Base-by-base conservation (phyloP, 108 stramenopile genomes). In the Chaetoceros muelleri region DNA sequence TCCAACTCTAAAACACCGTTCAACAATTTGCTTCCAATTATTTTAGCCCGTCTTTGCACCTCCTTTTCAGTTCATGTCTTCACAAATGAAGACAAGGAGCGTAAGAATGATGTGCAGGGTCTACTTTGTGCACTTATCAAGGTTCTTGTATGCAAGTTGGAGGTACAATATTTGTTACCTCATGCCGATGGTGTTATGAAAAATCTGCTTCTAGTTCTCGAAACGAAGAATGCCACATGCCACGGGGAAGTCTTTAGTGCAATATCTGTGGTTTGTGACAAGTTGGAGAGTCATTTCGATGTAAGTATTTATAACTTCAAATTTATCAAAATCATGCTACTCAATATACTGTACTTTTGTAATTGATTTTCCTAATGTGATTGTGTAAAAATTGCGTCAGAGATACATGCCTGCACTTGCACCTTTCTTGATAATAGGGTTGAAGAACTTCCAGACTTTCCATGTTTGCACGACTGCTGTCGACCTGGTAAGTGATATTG, bases 191-290 rank as follows among this genome's bases (percentile, higher is more conserved):
- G 62, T 24, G 79, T 88, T 50, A 96, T 98, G 95, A 62, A 66
- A 19, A 69, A 81, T 34, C 64, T 95, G 24, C 49, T 98, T 34
- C 74, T 82, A 63, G 94, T 95, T 3, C 73, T 98, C 59, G 83
- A 89, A 61, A 74, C 65, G 22, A 79, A 87, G 48, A 87, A 85
- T 56, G 79, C 92, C 3, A 71, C 72, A 23, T 87, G 81, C 46
- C 94, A 95, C 69, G 95, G 94, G 63, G 97, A 98, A 68, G 92
- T 92, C 31, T 88, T 95, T 49, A 72, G 89, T 62, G 87, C 95
- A 0, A 82, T 88, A 27, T 90, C 91, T 8, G 81, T 87, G 8
- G 66, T 98, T 50, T 82, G 87, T 17, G 81, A 89, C 44, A 73
- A 72, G 26, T 25, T 96, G 56, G 95, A 95, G 59, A 77, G 57